phyloP scores from a whole-genome alignment of 768 basidiomycete genomes.

The Boletellus sp. region DNA sequence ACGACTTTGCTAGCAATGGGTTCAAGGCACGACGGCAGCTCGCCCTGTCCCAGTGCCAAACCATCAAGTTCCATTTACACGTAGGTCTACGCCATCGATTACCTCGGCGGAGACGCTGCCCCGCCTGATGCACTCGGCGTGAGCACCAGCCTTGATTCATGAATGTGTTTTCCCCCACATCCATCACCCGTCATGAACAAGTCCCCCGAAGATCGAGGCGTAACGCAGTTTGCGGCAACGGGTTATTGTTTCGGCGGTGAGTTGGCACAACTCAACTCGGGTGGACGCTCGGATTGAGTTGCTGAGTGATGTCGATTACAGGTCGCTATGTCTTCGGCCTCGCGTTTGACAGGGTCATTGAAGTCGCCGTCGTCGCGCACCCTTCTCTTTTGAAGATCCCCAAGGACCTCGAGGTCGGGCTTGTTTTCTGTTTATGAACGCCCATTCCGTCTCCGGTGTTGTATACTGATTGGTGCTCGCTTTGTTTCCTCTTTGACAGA shows the following conservation, averaged over 20 bases:
- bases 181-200: not conserved
- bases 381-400: conserved; percentile 60
- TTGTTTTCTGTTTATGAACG: no score
- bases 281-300: no score
- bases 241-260: conserved; percentile 71
- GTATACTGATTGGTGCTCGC: no score
- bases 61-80: not conserved
- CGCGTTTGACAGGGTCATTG: conserved; percentile 50
- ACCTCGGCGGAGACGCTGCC: conserved; percentile 28
- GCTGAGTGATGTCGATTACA: conserved; percentile 19
- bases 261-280: conserved; percentile 1
- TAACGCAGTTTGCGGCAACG: conserved; percentile 54
- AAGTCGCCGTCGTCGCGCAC: conserved; percentile 51
- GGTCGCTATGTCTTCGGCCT: conserved; percentile 60
- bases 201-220: conserved; percentile 45
- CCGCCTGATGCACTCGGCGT: conserved; percentile 13
- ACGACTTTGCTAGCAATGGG: conserved; percentile 42
- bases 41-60: no score
- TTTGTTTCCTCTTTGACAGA: conserved; percentile 35
- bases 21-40: conserved; percentile 25
- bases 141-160: not conserved
- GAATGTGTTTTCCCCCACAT: not conserved
- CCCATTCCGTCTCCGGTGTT: no score
- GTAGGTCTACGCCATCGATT: conserved; percentile 25
- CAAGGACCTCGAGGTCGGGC: conserved; percentile 45